phyloP scores from a whole-genome alignment of 805 yeast species.

The Scheffersomyces lignosus region DNA sequence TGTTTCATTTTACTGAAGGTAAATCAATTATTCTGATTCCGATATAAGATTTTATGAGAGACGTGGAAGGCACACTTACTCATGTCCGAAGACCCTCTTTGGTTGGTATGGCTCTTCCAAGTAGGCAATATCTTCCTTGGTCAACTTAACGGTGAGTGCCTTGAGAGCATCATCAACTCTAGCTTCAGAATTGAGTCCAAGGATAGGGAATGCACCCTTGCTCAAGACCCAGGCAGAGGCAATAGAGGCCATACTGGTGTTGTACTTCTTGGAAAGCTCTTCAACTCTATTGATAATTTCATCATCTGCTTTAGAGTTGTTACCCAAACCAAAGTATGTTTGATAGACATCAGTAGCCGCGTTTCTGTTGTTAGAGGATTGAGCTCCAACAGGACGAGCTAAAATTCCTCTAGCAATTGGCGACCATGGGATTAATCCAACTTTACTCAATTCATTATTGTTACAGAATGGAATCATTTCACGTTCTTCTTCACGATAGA shows the following conservation, averaged over 20 bases:
- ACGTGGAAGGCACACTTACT: no score
- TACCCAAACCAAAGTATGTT: constrained; percentile 9
- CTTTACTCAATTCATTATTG: constrained; percentile 40
- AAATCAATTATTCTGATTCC: no score
- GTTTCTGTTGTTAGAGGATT: constrained; percentile 5
- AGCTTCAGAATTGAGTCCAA: constrained; percentile 49
- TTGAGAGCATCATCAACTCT: constrained; percentile 55
- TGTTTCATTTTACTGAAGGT: no score
- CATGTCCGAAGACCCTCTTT: constrained; percentile 6
- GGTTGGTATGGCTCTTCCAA: constrained; percentile 39
- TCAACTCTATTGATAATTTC: constrained; percentile 49
- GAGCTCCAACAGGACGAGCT: constrained; percentile 42
- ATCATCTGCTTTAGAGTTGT: constrained; percentile 14
- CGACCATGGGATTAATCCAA: constrained; percentile 63
- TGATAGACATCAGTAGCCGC: constrained; percentile 9
- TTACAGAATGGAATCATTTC: constrained; percentile 58
- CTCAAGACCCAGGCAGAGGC: constrained; percentile 54
- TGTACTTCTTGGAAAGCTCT: constrained; percentile 47
- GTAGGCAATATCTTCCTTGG: constrained; percentile 34
- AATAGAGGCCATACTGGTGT: constrained; percentile 53
- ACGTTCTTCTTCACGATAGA: constrained; percentile 65
- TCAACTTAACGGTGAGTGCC: constrained; percentile 41
- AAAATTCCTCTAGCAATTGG: constrained; percentile 59
- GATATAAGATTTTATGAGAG: no score
- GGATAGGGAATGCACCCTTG: constrained; percentile 56